Percentiles rank a stretch among this genome's conserved stretches.
These are phyloP conservation scores for Ciborinia camelliae DNA, from an alignment of 2,329 filamentous ascomycete species.

Conservation along the genomic window DNA sequence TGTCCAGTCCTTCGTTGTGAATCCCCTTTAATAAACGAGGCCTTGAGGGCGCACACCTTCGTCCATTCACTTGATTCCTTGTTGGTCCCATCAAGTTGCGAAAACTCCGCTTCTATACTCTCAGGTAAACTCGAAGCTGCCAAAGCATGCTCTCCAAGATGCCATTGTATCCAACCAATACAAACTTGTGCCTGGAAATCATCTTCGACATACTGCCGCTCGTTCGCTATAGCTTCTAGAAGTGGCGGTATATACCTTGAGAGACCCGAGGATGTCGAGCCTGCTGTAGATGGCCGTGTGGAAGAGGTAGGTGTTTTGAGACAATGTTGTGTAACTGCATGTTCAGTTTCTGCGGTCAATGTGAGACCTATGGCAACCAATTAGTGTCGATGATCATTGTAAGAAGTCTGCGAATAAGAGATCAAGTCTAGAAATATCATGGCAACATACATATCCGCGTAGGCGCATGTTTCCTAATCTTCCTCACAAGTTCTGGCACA, in stretches of 20 bases:
- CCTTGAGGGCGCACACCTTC: constrained; percentile 75
- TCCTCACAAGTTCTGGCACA: constrained; percentile 84
- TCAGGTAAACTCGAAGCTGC: constrained; percentile 61
- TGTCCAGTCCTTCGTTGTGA: constrained; percentile 50
- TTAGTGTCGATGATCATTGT: constrained; percentile 22
- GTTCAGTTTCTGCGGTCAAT: constrained; percentile 66
- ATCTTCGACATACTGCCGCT: constrained; percentile 53
- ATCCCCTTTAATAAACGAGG: constrained; percentile 71
- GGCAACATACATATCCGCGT: constrained; percentile 69
- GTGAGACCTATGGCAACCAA: constrained; percentile 55
- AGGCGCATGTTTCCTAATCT: constrained; percentile 90
- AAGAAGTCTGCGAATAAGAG: neutral
- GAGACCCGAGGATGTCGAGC: constrained; percentile 29
- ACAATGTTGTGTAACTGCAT: constrained; percentile 57
- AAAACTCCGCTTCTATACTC: constrained; percentile 55
- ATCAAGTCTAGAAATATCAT: neutral
- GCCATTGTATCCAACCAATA: constrained; percentile 81
- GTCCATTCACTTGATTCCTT: constrained; percentile 67
- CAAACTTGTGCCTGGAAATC: constrained; percentile 78
- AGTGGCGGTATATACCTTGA: constrained; percentile 42
- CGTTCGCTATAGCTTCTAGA: constrained; percentile 55
- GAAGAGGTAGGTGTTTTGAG: constrained; percentile 22
- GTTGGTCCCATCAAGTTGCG: constrained; percentile 50
- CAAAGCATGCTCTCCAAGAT: constrained; percentile 63
- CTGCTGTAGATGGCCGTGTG: constrained; percentile 26